Evolutionary conservation across 495 filamentous ascomycete genomes (phyloP), one percentile per base, ranked within the genome.

Genomic region (Hypoxylon crocopeplum): DNA sequence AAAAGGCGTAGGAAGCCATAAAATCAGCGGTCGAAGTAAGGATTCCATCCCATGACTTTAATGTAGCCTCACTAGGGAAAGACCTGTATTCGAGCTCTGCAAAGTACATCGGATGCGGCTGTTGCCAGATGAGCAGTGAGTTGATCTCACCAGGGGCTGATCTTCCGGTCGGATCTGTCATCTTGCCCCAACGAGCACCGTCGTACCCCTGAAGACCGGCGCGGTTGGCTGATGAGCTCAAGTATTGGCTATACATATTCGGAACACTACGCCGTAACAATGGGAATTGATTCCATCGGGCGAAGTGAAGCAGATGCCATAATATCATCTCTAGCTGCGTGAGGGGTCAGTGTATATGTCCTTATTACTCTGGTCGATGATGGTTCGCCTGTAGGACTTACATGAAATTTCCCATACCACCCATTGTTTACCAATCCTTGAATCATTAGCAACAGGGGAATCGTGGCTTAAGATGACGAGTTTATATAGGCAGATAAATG

Each of bases 111-210:
- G 77, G 70, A 54, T 82, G 79, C 29, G 79, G 79, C 56, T 83
- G 81, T 53, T 83, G 81, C 81, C 81, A 83, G 47, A 82, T 81
- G 16, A 83, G 62, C 19, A 83, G 63, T 12, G 70, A 72, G 63
- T 84, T 82, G 59, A 84, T 84, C 55, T 82, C 79, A 12, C 81
- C 83, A 6, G 83, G 83, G 8, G 82, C 80, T 33, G 72, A 77
- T 45, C 81, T 69, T 39, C 83, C 82, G 3, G 77, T 76, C 0
- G 82, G 77, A 61, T 84, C 83, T 5, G 75, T 82, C 81, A 84
- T 84, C 66, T 86, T 86, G 6, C 83, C 81, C 76, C 80, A 79
- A 46, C 80, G 74, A 7, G 81, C 79, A 3, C 82, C 83, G 1
- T 58, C 51, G 57, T 84, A 86, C 10, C 82, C 81, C 53, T 83